These are phyloP conservation scores for Phylloporus sp. DNA, from an alignment of 768 basidiomycete genomes.

Conservation along the genomic window DNA sequence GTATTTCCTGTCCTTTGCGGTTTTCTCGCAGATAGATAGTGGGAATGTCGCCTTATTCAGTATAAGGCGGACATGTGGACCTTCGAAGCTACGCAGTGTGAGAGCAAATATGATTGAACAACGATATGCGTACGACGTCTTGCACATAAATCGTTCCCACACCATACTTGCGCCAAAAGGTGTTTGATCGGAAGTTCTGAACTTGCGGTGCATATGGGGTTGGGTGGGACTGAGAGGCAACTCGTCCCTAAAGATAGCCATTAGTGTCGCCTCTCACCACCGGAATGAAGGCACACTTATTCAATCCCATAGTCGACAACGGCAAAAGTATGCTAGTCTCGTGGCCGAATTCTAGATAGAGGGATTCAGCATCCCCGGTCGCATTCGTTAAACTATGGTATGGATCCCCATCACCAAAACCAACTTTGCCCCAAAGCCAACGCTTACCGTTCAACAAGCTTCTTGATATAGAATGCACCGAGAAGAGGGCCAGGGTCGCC, in stretches of 20 bases:
- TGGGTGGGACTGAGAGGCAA: conserved; percentile 26
- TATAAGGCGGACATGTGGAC: conserved; percentile 39
- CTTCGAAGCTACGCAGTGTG: conserved; percentile 24
- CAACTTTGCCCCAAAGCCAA: background rate
- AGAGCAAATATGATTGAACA: background rate
- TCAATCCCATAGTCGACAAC: conserved; percentile 39
- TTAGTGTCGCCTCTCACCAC: background rate
- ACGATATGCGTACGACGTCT: background rate
- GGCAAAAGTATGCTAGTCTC: conserved; percentile 39
- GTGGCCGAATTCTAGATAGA: conserved; percentile 43
- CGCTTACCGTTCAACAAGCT: conserved; percentile 37
- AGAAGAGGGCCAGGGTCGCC: conserved; percentile 34
- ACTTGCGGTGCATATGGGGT: conserved; percentile 31
- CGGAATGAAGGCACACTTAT: conserved; percentile 25
- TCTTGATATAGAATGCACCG: conserved; percentile 39
- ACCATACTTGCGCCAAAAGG: conserved; percentile 44
- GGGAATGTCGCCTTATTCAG: conserved; percentile 39
- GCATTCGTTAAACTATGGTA: conserved; percentile 34
- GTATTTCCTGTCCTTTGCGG: conserved; percentile 23
- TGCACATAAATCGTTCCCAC: conserved; percentile 32
- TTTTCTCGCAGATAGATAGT: conserved; percentile 31
- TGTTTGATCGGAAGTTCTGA: conserved; percentile 37
- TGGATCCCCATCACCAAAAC: too few species aligned
- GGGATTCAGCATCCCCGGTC: conserved; percentile 30
- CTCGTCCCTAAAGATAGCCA: conserved; percentile 27